Evolutionary conservation across 306 rosid genomes (phyloP).

Genomic region (Elaeagnus macrophylla): DNA sequence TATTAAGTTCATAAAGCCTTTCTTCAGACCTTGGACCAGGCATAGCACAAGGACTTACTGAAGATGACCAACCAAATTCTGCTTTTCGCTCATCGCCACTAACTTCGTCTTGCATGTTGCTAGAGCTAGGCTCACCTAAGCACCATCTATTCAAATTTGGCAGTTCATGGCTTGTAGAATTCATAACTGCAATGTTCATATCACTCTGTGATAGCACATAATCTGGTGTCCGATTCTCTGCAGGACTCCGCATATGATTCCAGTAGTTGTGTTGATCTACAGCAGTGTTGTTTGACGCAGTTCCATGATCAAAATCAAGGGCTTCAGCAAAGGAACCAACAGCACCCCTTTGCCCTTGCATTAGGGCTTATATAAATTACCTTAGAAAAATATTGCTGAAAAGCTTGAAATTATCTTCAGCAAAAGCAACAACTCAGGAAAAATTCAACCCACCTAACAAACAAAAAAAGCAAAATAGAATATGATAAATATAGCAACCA

Average conservation of each 20-base stretch:
- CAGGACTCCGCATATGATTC: slow-evolving; percentile 52
- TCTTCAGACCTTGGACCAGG: slow-evolving; percentile 50
- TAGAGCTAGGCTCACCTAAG: slow-evolving; percentile 80
- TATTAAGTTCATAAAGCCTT: slow-evolving; percentile 41
- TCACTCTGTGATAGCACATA: slow-evolving; percentile 45
- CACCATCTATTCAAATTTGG: slow-evolving; percentile 67
- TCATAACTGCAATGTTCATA: slow-evolving; percentile 45
- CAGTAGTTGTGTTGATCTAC: slow-evolving; percentile 62
- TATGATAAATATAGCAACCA: slow-evolving; percentile 14
- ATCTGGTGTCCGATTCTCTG: slow-evolving; percentile 51
- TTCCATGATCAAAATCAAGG: slow-evolving; percentile 77
- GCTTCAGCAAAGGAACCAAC: slow-evolving; percentile 72
- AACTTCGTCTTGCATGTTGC: slow-evolving; percentile 40
- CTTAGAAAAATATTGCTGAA: slow-evolving; percentile 13
- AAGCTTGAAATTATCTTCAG: slow-evolving; percentile 21
- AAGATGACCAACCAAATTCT: slow-evolving; percentile 66
- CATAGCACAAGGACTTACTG: slow-evolving; percentile 36
- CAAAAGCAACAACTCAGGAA: slow-evolving; percentile 18
- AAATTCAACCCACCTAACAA: slow-evolving; percentile 31
- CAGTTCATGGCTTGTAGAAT: slow-evolving; percentile 46
- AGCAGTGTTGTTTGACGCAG: slow-evolving; percentile 42
- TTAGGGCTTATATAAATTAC: slow-evolving; percentile 33
- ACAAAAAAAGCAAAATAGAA: slow-evolving; percentile 18
- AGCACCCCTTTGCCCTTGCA: slow-evolving; percentile 97
- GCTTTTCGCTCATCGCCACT: slow-evolving; percentile 49